phyloP scores from a whole-genome alignment of 2,329 filamentous ascomycete genomes.

The Diaporthe citrichinensis region DNA sequence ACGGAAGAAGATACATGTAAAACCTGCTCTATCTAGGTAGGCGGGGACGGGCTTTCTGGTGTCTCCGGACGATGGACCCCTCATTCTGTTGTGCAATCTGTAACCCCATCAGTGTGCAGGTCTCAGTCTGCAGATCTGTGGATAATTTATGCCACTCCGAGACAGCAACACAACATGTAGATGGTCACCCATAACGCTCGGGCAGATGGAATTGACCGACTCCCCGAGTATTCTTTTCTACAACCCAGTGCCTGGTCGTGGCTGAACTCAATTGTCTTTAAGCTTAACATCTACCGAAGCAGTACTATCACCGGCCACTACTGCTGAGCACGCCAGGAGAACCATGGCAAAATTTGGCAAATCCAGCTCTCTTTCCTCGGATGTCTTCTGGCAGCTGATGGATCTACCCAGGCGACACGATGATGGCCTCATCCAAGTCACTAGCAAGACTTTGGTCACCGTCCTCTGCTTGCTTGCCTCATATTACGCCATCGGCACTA shows the following conservation, averaged over 20 bases:
- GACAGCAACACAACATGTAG: not conserved
- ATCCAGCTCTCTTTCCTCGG: not conserved
- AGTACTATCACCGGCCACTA: not conserved
- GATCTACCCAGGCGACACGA: not conserved
- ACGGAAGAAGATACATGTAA: not conserved
- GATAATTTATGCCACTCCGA: not conserved
- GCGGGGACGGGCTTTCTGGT: not conserved
- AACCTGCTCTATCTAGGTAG: too few relatives aligned
- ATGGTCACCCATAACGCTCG: not conserved
- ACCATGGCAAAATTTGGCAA: not conserved
- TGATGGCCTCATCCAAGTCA: not conserved
- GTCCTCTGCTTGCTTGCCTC: not conserved
- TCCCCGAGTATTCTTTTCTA: not conserved
- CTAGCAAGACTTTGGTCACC: not conserved
- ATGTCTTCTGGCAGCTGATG: not conserved
- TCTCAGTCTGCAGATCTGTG: conserved; percentile 3
- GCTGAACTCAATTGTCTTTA: not conserved
- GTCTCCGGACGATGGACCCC: not conserved
- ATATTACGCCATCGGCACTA: not conserved
- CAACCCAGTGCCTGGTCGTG: not conserved
- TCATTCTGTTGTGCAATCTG: not conserved
- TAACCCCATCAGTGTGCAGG: too few relatives aligned
- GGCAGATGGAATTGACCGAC: not conserved
- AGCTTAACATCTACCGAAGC: not conserved
- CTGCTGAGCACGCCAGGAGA: not conserved